Conservation (phyloP, 176 grass and related monocot genomes). For the Aegilops tauschii region DNA sequence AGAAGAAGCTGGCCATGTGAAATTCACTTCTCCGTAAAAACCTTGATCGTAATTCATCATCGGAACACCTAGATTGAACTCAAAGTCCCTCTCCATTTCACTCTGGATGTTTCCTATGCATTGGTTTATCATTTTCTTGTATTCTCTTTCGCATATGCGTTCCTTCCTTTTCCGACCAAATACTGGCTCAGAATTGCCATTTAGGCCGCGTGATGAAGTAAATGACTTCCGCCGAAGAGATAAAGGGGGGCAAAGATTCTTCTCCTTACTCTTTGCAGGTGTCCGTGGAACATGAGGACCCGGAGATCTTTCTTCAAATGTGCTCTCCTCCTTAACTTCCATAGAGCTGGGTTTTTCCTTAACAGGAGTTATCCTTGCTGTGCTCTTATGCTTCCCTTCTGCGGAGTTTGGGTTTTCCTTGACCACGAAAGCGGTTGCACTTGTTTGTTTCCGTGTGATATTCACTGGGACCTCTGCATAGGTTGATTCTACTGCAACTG, state of each 20-base stretch:
- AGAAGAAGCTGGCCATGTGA: constrained; percentile 62
- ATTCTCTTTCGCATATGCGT: constrained; percentile 32
- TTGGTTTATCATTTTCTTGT: constrained; percentile 61
- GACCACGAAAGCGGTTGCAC: background rate
- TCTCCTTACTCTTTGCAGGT: constrained; percentile 39
- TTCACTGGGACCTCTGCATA: constrained; percentile 16
- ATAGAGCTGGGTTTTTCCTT: constrained; percentile 14
- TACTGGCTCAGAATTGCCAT: constrained; percentile 21
- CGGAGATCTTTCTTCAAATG: constrained; percentile 17
- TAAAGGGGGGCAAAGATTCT: background rate
- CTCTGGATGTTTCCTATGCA: constrained; percentile 65
- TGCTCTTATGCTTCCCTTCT: constrained; percentile 5
- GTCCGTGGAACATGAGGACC: constrained; percentile 26
- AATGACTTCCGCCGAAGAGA: constrained; percentile 3
- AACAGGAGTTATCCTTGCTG: constrained; percentile 5
- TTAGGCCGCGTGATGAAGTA: constrained; percentile 17
- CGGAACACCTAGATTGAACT: constrained; percentile 29
- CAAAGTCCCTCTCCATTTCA: constrained; percentile 58
- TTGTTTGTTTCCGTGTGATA: constrained; percentile 19
- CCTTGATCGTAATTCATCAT: background rate
- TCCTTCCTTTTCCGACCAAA: constrained; percentile 48
- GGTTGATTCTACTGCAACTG: constrained; percentile 1
- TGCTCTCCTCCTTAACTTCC: constrained; percentile 21
- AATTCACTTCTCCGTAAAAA: constrained; percentile 55
- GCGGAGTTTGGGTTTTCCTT: constrained; percentile 1